phyloP scores from a whole-genome alignment of 1,139 yeast genomes.

The Scheffersomyces parashehatae region DNA sequence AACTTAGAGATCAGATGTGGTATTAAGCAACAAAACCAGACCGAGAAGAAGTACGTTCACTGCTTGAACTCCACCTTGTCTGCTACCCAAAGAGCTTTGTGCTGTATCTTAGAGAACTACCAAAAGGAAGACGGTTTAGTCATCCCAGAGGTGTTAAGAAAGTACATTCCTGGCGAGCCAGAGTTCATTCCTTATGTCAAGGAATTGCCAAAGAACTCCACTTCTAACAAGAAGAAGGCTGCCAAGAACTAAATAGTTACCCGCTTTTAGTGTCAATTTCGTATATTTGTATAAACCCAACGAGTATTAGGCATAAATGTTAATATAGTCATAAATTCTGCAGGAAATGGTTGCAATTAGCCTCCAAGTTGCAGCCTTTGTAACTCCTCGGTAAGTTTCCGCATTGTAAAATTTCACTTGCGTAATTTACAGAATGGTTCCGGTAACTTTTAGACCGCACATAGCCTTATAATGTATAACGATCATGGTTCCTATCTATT shows the following conservation, averaged over 20 bases:
- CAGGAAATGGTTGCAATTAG: too few species aligned
- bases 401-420: too few species aligned
- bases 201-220: constrained; percentile 92
- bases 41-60: constrained; percentile 97
- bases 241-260: constrained; percentile 14
- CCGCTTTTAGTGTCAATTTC: not conserved
- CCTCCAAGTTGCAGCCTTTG: too few species aligned
- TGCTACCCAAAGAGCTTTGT: constrained; percentile 97
- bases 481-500: too few species aligned
- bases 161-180: constrained; percentile 97
- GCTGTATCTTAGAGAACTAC: constrained; percentile 96
- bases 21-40: constrained; percentile 91
- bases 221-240: constrained; percentile 69
- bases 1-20: constrained; percentile 99
- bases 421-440: too few species aligned
- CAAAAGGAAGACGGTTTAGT: constrained; percentile 95
- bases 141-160: constrained; percentile 93
- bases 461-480: too few species aligned
- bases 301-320: not conserved
- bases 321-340: not conserved
- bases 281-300: not conserved
- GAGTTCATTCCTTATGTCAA: constrained; percentile 88
- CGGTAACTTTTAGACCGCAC: too few species aligned
- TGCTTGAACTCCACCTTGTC: constrained; percentile 96
- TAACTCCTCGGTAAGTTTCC: too few species aligned